Evolutionary conservation across 2,329 filamentous ascomycete genomes (phyloP), one percentile per base, ranked within the genome.

Genomic region (Cordyceps fumosorosea): DNA sequence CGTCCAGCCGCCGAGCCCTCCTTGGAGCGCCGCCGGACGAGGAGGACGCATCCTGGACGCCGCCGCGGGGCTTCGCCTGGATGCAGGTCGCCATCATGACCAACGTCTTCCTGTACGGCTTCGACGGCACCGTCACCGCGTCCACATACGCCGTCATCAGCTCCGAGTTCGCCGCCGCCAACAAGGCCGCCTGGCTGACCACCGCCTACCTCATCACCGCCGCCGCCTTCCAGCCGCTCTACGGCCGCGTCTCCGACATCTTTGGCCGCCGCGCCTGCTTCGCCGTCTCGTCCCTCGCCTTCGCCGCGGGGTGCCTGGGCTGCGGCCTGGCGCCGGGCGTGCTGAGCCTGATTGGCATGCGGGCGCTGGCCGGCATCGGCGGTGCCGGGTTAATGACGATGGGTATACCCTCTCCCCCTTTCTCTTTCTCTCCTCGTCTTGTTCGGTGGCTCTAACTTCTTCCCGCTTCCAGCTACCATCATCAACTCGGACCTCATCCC

Each of bases 121-220:
- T 91, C 66, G 89, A 91, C 70, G 83, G 85, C 3, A 91, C 89
- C 0, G 80, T 91, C 62, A 91, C 89, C 70, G 88, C 88, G 0
- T 85, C 88, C 2, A 89, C 85, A 1, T 89, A 91, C 69, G 86
- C 87, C 3, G 84, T 89, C 59, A 90, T 91, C 66, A 88, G 86
- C 52, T 90, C 87, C n/a, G 83, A 89, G 66, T 91, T 91, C 69
- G 79, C 84, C 65, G 83, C 88, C 3, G 86, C 87, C 12, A 90
- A 91, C 69, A 84, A 85, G 12, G 88, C 89, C 1, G 90, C 88
- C 0, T 91, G 89, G 89, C 76, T 91, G 24, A 89, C 87, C 1
- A 91, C 88, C 0, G 84, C 87, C 0, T 91, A 90, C 68, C 78
- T 91, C 24, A 77, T 91, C 62, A 90, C 88, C 0, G 86, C 83